Base-by-base conservation (phyloP, 1,284 basidiomycete species). In the Rhodotorula sp. region DNA sequence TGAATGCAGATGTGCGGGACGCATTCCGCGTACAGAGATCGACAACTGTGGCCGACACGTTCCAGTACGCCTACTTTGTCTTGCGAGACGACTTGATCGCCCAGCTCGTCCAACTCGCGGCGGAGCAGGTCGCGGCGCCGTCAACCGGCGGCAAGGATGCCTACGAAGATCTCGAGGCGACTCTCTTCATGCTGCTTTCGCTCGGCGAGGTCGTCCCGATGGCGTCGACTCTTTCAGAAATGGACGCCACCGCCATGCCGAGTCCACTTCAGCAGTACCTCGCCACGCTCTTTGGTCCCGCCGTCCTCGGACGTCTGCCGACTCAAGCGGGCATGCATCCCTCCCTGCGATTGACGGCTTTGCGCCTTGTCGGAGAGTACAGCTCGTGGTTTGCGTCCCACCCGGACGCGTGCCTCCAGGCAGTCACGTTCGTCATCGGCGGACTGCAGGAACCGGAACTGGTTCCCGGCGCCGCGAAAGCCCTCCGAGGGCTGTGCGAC, bases 41-140 rank as follows among this genome's bases (percentile, higher is more conserved):
- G 8, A 75, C 69, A 5, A 68, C 65, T 12, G 59, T 79, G n/a
- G 63, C 70, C 39, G 79, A 80, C 31, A 67, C 72, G 47, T 58
- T 77, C 34, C 74, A 78, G 63, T 76, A 76, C 65, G 72, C 65
- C 26, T 79, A 75, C 68, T 80, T 78, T 64, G 75, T 78, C 39
- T 68, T 79, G 5, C 75, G 79, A 5, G 72, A 79, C 16, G 58
- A 65, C 23, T 71, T 80, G 69, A 64, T 79, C 34, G 73, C 57
- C 16, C 57, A 57, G 4, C 71, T 80, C 47, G 76, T 79, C 49
- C 29, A 66, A 2, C 64, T 76, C 48, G 71, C 75, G 23, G 68
- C 67, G 46, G 49, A 63, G 39, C 73, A 77, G 58, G 26, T 79
- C 31, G 23, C 64, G 18, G 39, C 34, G 14, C 23, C 54, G 3